A percentile compares a stretch with the other conserved stretches of the same genome.
phyloP scores from a whole-genome alignment of 495 filamentous ascomycete species.

The Aspergillus bertholletiae region DNA sequence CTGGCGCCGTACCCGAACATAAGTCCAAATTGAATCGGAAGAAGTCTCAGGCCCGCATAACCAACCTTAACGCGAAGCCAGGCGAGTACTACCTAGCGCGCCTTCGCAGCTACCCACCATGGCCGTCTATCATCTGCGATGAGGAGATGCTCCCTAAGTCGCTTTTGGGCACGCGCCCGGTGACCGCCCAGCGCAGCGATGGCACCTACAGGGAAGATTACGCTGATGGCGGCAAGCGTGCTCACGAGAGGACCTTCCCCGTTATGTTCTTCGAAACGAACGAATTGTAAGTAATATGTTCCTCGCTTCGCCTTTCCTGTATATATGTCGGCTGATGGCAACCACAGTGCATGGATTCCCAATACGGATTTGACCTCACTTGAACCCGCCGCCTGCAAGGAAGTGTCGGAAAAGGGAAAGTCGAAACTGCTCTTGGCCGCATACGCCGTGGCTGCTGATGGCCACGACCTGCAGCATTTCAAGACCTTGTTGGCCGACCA shows the following conservation, averaged over 20 bases:
- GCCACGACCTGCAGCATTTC: constrained; percentile 68
- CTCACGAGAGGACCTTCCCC: constrained; percentile 77
- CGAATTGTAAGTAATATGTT: constrained; percentile 73
- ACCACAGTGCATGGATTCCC: constrained; percentile 71
- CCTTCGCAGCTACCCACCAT: constrained; percentile 84
- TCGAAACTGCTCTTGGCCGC: constrained; percentile 69
- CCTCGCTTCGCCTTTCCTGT: not conserved
- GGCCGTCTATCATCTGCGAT: constrained; percentile 87
- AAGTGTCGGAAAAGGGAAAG: constrained; percentile 65
- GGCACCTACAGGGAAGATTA: constrained; percentile 82
- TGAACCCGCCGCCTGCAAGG: constrained; percentile 62
- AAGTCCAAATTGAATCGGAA: constrained; percentile 80
- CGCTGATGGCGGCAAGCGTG: constrained; percentile 77
- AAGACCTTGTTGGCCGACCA: constrained; percentile 67
- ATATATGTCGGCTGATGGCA: constrained; percentile 8
- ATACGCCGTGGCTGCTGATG: constrained; percentile 67
- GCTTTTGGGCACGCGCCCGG: constrained; percentile 68
- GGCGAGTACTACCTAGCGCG: constrained; percentile 84
- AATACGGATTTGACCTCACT: constrained; percentile 75
- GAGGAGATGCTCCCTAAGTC: constrained; percentile 82
- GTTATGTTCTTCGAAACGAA: constrained; percentile 93
- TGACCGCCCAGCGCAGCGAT: constrained; percentile 74
- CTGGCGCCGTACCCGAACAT: constrained; percentile 58
- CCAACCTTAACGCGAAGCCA: constrained; percentile 73
- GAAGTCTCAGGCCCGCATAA: constrained; percentile 67